A percentile compares a stretch with the other conserved stretches of the same genome.
Evolutionary conservation across 1,139 yeast genomes (phyloP).

Genomic region (Scheffersomyces cryptocercus): DNA sequence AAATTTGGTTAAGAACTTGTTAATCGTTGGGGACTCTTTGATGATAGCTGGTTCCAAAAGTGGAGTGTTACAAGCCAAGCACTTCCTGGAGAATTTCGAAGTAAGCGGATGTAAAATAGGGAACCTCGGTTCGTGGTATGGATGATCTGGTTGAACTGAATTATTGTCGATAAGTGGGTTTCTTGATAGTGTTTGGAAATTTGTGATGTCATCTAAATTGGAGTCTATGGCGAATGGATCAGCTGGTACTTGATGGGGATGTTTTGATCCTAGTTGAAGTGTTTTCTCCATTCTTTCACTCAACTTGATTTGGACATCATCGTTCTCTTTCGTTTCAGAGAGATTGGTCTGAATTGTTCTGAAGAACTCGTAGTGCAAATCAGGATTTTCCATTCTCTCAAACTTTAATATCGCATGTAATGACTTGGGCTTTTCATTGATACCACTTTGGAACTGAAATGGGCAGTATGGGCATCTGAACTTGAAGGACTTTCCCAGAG

Average conservation of each 20-base stretch:
- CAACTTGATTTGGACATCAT: slow-evolving; percentile 3
- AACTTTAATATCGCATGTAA: slow-evolving; percentile 28
- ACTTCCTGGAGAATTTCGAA: slow-evolving; percentile 24
- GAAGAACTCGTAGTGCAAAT: neutral
- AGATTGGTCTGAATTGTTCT: neutral
- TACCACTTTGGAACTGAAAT: slow-evolving; percentile 27
- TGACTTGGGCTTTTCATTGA: slow-evolving; percentile 38
- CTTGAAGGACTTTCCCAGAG: slow-evolving; percentile 33
- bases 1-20: slow-evolving; percentile 31
- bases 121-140: slow-evolving; percentile 1
- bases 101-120: slow-evolving; percentile 31
- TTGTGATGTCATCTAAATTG: neutral
- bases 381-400: slow-evolving; percentile 13
- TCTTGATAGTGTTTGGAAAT: neutral
- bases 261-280: slow-evolving; percentile 5
- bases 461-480: slow-evolving; percentile 36
- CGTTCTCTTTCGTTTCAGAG: neutral
- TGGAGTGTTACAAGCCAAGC: slow-evolving; percentile 30
- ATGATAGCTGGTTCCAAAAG: slow-evolving; percentile 26
- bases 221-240: neutral
- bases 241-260: too few species aligned
- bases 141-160: neutral
- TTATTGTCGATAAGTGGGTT: neutral
- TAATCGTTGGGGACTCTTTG: slow-evolving; percentile 26
- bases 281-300: slow-evolving; percentile 2